Evolutionary conservation across 371 early-diverging fungal species (phyloP).

Genomic region (Mucor sp.): DNA sequence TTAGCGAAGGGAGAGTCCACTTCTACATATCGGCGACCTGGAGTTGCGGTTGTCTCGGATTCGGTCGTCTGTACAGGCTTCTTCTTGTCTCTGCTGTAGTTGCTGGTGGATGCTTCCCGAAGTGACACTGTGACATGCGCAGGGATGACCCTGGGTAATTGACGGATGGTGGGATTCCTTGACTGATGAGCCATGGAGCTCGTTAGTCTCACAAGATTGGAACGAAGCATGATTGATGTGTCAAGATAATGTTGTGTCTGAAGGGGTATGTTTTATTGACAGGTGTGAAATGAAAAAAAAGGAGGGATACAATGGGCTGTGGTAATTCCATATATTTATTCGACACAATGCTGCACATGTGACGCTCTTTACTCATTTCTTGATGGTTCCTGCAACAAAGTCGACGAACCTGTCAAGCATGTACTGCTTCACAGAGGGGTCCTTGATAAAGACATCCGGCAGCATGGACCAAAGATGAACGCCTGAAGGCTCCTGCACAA

Average conservation of each 20-base stretch:
- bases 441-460: slow-evolving; percentile 22
- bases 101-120: not conserved
- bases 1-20: slow-evolving; percentile 22
- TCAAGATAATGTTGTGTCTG: not conserved
- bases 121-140: not conserved
- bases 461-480: slow-evolving; percentile 43
- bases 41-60: not conserved
- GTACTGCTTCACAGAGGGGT: slow-evolving; percentile 17
- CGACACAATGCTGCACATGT: not conserved
- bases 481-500: slow-evolving; percentile 38
- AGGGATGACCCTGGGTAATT: not conserved
- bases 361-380: slow-evolving; percentile 1
- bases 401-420: slow-evolving; percentile 20
- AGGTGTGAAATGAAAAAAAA: not conserved
- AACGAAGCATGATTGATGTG: not conserved
- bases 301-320: not conserved
- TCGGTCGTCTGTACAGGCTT: not conserved
- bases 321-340: not conserved
- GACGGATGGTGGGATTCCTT: not conserved
- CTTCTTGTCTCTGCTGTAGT: not conserved
- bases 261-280: not conserved
- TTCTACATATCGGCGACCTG: slow-evolving; percentile 15
- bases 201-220: not conserved
- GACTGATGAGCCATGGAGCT: not conserved
- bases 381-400: slow-evolving; percentile 16